phyloP scores from a whole-genome alignment of 2,329 filamentous ascomycete genomes.

The Sphaceloma murrayae region DNA sequence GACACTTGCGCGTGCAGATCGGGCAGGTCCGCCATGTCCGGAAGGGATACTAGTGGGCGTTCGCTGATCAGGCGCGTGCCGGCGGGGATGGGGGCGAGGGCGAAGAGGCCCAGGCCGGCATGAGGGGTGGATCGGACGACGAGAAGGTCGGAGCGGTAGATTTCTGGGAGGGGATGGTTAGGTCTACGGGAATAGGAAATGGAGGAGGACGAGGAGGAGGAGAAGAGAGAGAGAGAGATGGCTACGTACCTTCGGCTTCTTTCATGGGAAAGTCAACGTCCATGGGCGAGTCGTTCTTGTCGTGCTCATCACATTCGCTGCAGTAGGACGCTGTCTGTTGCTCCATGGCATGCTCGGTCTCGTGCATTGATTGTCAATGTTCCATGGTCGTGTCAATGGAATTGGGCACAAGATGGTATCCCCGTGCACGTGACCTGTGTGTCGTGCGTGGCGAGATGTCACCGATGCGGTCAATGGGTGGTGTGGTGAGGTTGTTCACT shows the following conservation, averaged over 20 bases:
- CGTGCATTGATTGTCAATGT: slow-evolving; percentile 16
- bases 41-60: slow-evolving; percentile 17
- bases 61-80: slow-evolving; percentile 19
- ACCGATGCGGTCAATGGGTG: no score
- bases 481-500: no score
- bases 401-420: background rate
- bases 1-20: slow-evolving; percentile 15
- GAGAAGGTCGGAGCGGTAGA: slow-evolving; percentile 17
- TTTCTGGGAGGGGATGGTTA: slow-evolving; percentile 2
- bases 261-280: slow-evolving; percentile 12
- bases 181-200: no score
- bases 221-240: no score
- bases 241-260: slow-evolving; percentile 10
- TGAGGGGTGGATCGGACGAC: slow-evolving; percentile 16
- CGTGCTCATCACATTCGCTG: slow-evolving; percentile 3
- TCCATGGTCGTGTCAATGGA: slow-evolving; percentile 29
- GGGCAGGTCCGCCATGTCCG: slow-evolving; percentile 18
- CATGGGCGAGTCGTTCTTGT: slow-evolving; percentile 16
- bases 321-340: background rate
- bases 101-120: slow-evolving; percentile 19
- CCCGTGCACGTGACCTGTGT: background rate
- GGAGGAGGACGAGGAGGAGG: no score
- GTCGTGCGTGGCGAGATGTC: background rate
- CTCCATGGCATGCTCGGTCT: slow-evolving; percentile 4
- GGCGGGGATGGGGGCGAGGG: slow-evolving; percentile 14